Conservation (phyloP, 768 basidiomycete genomes). For the Hypholoma sublateritium region DNA sequence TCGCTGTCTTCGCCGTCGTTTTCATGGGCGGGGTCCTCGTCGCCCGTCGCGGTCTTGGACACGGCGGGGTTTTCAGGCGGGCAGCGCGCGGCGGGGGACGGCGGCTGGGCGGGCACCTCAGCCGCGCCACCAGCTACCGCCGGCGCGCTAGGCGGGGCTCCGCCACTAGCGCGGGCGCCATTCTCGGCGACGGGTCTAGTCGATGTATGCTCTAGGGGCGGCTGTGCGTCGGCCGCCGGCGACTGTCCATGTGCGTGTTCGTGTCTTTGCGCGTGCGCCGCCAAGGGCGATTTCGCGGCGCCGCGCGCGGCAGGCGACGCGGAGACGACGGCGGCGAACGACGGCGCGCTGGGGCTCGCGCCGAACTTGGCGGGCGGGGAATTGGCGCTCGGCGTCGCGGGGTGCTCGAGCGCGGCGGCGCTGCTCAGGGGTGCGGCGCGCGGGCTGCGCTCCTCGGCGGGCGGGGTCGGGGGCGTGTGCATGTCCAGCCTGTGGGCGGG, state of each 20-base stretch:
- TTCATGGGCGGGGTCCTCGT: constrained; percentile 9
- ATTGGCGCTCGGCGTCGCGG: constrained; percentile 1
- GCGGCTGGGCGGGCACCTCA: not conserved
- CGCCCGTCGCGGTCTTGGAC: not conserved
- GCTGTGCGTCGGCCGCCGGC: not conserved
- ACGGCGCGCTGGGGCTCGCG: constrained; percentile 10
- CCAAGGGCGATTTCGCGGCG: constrained; percentile 13
- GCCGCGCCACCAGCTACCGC: not conserved
- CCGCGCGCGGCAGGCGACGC: constrained; percentile 1
- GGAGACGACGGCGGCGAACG: constrained; percentile 16
- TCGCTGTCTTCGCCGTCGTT: constrained; percentile 19
- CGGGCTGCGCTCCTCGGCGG: constrained; percentile 1
- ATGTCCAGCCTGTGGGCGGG: constrained; percentile 14
- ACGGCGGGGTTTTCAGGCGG: not conserved
- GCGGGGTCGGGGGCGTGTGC: constrained; percentile 12
- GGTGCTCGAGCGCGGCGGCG: constrained; percentile 1
- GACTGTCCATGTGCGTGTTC: constrained; percentile 15
- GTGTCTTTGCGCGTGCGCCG: constrained; percentile 14
- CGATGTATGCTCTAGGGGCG: constrained; percentile 2
- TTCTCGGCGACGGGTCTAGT: constrained; percentile 1
- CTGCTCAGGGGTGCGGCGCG: not conserved
- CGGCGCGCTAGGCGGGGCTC: not conserved
- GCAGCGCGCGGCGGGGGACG: not conserved
- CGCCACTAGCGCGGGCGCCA: not conserved
- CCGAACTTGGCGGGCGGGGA: constrained; percentile 9